These are phyloP conservation scores for Mycena vulgaris DNA, from an alignment of 768 basidiomycete species.

Conservation along the genomic window DNA sequence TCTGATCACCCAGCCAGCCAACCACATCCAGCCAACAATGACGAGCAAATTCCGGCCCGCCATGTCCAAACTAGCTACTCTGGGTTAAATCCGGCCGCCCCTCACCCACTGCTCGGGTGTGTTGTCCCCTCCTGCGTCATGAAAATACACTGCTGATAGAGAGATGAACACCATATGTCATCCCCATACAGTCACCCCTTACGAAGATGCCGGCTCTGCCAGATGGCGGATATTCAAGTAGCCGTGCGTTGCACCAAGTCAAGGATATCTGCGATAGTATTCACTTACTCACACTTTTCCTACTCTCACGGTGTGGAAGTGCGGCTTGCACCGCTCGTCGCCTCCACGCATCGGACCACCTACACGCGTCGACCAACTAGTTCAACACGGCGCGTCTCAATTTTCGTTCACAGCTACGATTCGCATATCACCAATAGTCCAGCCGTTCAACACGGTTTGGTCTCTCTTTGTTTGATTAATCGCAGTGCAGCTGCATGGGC, in stretches of 20 bases:
- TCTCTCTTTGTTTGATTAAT: too few relatives aligned
- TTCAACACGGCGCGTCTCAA: too few relatives aligned
- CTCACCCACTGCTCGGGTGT: conserved; percentile 13
- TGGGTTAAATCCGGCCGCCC: not conserved
- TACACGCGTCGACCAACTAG: too few relatives aligned
- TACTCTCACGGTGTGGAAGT: too few relatives aligned
- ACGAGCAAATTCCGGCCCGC: conserved; percentile 6
- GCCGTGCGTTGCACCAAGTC: not conserved
- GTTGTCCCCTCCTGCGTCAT: not conserved
- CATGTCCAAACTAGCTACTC: conserved; percentile 17
- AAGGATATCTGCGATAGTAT: not conserved
- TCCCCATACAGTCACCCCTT: not conserved
- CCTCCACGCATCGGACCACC: too few relatives aligned
- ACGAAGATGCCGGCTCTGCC: not conserved
- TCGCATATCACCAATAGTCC: too few relatives aligned
- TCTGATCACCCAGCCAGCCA: conserved; percentile 2
- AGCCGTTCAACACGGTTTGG: too few relatives aligned
- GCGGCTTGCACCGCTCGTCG: too few relatives aligned
- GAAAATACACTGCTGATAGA: not conserved
- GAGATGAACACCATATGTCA: not conserved
- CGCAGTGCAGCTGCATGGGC: too few relatives aligned
- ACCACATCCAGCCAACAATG: not conserved
- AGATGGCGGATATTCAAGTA: conserved; percentile 4
- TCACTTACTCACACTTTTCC: too few relatives aligned
- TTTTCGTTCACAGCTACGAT: too few relatives aligned